Evolutionary conservation across 306 rosid species (phyloP).

Genomic region (Mimosa pudica): DNA sequence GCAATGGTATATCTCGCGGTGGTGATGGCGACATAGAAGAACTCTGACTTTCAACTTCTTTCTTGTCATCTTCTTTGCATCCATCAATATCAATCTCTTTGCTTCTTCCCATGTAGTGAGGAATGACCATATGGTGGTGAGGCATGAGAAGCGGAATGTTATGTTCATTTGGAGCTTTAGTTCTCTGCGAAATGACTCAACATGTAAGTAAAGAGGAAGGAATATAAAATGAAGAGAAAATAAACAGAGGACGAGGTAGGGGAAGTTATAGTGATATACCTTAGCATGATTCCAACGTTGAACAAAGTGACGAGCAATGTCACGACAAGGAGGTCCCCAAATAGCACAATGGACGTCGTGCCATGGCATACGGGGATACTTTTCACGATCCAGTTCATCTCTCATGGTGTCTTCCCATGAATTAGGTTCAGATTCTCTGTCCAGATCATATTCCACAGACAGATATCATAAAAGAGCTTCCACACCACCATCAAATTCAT

Average conservation of each 20-base stretch:
- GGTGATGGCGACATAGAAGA: slow-evolving; percentile 69
- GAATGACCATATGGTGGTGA: slow-evolving; percentile 98
- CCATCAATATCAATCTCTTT: slow-evolving; percentile 55
- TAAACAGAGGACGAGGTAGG: neutral
- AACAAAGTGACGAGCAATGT: slow-evolving; percentile 95
- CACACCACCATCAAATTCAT: neutral
- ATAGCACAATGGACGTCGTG: slow-evolving; percentile 98
- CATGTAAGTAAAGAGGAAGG: slow-evolving; percentile 27
- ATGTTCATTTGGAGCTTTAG: slow-evolving; percentile 89
- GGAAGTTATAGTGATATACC: slow-evolving; percentile 45
- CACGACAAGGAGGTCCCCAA: slow-evolving; percentile 98
- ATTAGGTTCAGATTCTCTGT: slow-evolving; percentile 97
- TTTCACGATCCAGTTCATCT: slow-evolving; percentile 88
- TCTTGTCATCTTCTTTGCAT: slow-evolving; percentile 40
- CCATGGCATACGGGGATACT: slow-evolving; percentile 99
- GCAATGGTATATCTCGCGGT: slow-evolving; percentile 81
- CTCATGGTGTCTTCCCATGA: slow-evolving; percentile 99
- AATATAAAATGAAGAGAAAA: neutral
- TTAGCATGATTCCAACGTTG: slow-evolving; percentile 99
- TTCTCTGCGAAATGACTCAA: slow-evolving; percentile 60
- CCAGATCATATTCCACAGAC: slow-evolving; percentile 23
- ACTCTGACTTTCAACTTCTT: slow-evolving; percentile 50
- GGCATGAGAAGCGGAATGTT: slow-evolving; percentile 95
- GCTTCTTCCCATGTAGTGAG: slow-evolving; percentile 87
- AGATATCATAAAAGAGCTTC: slow-evolving; percentile 12